Conservation (phyloP, 805 yeast genomes). For the Candida ulmi region DNA sequence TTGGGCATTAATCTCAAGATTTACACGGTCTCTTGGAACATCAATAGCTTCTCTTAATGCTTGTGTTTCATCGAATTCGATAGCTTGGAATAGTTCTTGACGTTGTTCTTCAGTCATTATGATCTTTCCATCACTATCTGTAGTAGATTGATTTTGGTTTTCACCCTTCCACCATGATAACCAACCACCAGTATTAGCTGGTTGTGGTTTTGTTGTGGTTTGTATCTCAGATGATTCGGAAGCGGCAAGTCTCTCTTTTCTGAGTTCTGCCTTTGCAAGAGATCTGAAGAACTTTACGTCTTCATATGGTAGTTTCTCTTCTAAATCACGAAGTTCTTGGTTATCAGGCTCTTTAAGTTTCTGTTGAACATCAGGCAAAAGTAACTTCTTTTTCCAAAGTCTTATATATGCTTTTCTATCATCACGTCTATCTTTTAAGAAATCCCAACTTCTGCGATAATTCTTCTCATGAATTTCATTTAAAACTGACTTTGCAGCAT, state of each 20-base stretch:
- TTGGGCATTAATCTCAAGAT: conserved; percentile 60
- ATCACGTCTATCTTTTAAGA: conserved; percentile 64
- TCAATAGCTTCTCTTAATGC: conserved; percentile 47
- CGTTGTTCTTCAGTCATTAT: conserved; percentile 80
- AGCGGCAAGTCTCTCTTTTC: conserved; percentile 42
- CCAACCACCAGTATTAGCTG: conserved; percentile 56
- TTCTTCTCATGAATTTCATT: conserved; percentile 78
- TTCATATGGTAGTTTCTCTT: conserved; percentile 58
- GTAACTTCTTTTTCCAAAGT: conserved; percentile 61
- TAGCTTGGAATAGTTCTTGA: conserved; percentile 86
- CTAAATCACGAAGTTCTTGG: conserved; percentile 44
- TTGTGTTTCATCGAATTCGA: conserved; percentile 76
- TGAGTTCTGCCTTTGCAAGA: conserved; percentile 60
- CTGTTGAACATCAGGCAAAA: conserved; percentile 25
- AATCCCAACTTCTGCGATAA: conserved; percentile 86
- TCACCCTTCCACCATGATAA: conserved; percentile 57
- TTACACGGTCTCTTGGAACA: conserved; percentile 67
- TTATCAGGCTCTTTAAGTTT: conserved; percentile 30
- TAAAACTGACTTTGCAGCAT: conserved; percentile 70
- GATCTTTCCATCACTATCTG: conserved; percentile 33
- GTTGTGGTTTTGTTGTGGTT: neutral
- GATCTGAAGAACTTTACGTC: conserved; percentile 84
- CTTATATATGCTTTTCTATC: conserved; percentile 61
- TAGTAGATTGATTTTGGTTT: conserved; percentile 18
- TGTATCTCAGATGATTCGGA: conserved; percentile 9